A percentile compares a stretch with the other conserved stretches of the same genome.
These are phyloP conservation scores for Babesia ovata DNA, from an alignment of 169 alveolate genomes.

Conservation along the genomic window DNA sequence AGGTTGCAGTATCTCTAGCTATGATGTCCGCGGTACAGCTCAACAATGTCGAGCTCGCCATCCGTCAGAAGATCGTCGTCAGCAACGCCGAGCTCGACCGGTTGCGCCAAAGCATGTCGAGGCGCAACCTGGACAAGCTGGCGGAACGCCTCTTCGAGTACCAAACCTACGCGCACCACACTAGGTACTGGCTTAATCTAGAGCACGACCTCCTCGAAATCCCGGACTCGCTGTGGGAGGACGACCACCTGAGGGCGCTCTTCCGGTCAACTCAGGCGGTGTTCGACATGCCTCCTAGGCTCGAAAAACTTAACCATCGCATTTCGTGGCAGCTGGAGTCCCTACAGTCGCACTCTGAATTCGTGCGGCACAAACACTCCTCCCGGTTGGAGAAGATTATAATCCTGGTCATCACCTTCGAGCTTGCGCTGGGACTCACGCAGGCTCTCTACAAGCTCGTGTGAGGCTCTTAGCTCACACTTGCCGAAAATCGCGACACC, in stretches of 20 bases:
- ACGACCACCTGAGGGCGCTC: conserved; percentile 67
- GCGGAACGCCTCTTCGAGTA: conserved; percentile 39
- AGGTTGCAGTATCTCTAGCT: conserved; percentile 37
- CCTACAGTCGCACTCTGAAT: conserved; percentile 73
- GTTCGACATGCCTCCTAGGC: conserved; percentile 70
- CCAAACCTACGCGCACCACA: conserved; percentile 46
- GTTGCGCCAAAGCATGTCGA: not conserved
- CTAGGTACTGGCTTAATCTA: conserved; percentile 44
- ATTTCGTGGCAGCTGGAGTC: conserved; percentile 73
- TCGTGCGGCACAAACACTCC: conserved; percentile 74
- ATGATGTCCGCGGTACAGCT: conserved; percentile 35
- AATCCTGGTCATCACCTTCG: conserved; percentile 70
- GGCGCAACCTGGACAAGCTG: conserved; percentile 36
- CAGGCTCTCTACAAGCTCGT: not conserved
- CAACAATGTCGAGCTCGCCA: conserved; percentile 38
- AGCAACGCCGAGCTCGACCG: conserved; percentile 31
- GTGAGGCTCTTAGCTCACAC: not conserved
- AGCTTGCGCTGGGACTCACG: conserved; percentile 66
- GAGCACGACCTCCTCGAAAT: conserved; percentile 68
- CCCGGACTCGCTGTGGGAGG: conserved; percentile 76
- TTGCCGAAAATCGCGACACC: no score
- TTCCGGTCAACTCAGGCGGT: conserved; percentile 55
- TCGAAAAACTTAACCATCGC: conserved; percentile 73
- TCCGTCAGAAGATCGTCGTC: conserved; percentile 17
- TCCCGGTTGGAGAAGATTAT: conserved; percentile 74